These are phyloP conservation scores for Euphorbia peplus DNA, from an alignment of 345 rosid species.

Conservation along the genomic window DNA sequence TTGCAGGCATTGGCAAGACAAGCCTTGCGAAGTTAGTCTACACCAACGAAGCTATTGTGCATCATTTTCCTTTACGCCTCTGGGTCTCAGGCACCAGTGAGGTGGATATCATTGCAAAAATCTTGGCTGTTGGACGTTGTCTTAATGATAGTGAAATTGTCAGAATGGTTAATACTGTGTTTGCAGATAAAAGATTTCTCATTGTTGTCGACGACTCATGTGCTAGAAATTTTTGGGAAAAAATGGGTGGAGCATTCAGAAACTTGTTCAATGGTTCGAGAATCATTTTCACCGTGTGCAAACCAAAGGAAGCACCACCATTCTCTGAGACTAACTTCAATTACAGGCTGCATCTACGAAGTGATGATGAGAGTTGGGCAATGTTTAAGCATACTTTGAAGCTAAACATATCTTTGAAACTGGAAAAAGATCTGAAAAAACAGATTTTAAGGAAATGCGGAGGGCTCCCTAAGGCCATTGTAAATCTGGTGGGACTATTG, in stretches of 20 bases:
- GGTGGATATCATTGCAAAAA: background rate
- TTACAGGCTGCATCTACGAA: conserved; percentile 11
- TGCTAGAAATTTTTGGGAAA: conserved; percentile 3
- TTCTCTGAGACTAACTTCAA: background rate
- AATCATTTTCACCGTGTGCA: conserved; percentile 11
- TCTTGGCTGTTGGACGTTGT: background rate
- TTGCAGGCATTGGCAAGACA: conserved; percentile 17
- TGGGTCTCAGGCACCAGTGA: conserved; percentile 4
- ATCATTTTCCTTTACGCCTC: conserved; percentile 2
- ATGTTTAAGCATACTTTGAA: conserved; percentile 1
- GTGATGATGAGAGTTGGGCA: conserved; percentile 22
- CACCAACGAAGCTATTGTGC: background rate
- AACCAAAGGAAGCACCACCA: conserved; percentile 12
- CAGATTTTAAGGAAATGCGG: conserved; percentile 21
- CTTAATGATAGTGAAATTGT: no score
- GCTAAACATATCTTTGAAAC: conserved; percentile 14
- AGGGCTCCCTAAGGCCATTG: background rate
- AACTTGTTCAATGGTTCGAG: conserved; percentile 18
- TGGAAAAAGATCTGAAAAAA: conserved; percentile 7
- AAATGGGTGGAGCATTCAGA: conserved; percentile 7
- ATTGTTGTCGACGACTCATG: background rate
- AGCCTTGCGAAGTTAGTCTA: conserved; percentile 16
- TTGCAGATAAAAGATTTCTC: background rate
- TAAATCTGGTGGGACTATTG: conserved; percentile 9
- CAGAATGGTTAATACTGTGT: background rate